Conservation (phyloP, 169 alveolate species). For the Plasmodium adleri region DNA sequence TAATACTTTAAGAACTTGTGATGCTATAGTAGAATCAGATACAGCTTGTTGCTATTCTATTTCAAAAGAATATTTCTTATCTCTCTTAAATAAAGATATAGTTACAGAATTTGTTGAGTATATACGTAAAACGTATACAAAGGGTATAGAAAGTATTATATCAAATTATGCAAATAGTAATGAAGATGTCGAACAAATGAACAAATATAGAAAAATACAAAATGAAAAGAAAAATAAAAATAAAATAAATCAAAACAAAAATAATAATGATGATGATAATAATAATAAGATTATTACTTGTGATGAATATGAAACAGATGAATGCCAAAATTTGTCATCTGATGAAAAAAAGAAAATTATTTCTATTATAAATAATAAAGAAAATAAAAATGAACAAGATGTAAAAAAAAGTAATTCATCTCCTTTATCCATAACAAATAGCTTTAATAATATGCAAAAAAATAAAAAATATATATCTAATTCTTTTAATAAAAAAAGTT, state of each 20-base stretch:
- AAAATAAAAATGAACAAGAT: too few relatives aligned
- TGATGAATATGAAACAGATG: too few relatives aligned
- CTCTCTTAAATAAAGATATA: conserved; percentile 44
- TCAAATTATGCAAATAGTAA: conserved; percentile 14
- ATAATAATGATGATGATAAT: too few relatives aligned
- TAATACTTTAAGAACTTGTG: conserved; percentile 64
- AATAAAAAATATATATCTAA: background rate
- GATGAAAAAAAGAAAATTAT: too few relatives aligned
- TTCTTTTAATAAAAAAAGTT: background rate
- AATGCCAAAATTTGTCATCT: too few relatives aligned
- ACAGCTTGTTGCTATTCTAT: conserved; percentile 49
- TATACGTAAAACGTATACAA: conserved; percentile 7
- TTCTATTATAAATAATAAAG: too few relatives aligned
- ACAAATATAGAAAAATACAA: too few relatives aligned
- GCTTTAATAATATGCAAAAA: background rate
- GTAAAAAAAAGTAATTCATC: too few relatives aligned
- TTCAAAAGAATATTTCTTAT: conserved; percentile 39
- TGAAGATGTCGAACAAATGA: background rate
- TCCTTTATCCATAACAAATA: background rate
- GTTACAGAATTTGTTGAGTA: conserved; percentile 48
- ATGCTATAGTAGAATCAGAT: conserved; percentile 59
- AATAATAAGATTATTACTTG: too few relatives aligned
- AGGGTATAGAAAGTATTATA: conserved; percentile 22
- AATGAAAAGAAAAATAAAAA: too few relatives aligned
- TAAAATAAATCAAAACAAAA: too few relatives aligned